Conservation (phyloP, 2,329 filamentous ascomycete genomes). For the Coniosporium tulheliwenetii region DNA sequence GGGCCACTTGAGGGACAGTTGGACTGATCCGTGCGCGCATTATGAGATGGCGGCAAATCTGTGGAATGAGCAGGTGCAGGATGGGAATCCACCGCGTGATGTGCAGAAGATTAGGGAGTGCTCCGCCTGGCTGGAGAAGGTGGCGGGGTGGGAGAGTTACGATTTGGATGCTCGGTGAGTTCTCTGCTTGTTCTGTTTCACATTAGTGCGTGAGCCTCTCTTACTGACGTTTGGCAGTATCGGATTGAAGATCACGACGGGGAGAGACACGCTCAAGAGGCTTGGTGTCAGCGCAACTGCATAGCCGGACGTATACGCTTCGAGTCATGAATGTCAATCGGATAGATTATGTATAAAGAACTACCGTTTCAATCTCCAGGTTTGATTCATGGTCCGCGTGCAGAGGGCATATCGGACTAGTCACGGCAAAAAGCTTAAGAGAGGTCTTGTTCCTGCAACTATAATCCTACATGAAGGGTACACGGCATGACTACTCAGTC, state of each 20-base stretch:
- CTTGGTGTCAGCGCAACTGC: constrained; percentile 6
- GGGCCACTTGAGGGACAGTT: constrained; percentile 50
- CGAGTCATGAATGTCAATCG: too few relatives aligned
- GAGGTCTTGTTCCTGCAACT: too few relatives aligned
- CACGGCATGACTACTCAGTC: too few relatives aligned
- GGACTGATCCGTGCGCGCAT: constrained; percentile 55
- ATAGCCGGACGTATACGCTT: too few relatives aligned
- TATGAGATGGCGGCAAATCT: constrained; percentile 76
- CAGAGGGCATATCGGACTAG: too few relatives aligned
- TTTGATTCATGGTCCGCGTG: too few relatives aligned
- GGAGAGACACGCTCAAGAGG: constrained; percentile 43
- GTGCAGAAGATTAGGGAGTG: constrained; percentile 38
- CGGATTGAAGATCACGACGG: constrained; percentile 57
- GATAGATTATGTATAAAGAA: too few relatives aligned
- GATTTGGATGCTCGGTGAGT: constrained; percentile 51
- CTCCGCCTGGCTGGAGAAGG: constrained; percentile 48
- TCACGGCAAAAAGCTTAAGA: too few relatives aligned
- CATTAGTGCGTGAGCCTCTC: background rate
- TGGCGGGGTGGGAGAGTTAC: constrained; percentile 55
- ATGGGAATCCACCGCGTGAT: constrained; percentile 15
- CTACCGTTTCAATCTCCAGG: too few relatives aligned
- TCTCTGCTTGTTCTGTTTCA: background rate
- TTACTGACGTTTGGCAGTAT: constrained; percentile 24
- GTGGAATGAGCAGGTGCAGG: constrained; percentile 48
- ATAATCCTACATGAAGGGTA: too few relatives aligned